Conservation (phyloP, 2,329 filamentous ascomycete genomes). For the Ceratocystis ficicola region DNA sequence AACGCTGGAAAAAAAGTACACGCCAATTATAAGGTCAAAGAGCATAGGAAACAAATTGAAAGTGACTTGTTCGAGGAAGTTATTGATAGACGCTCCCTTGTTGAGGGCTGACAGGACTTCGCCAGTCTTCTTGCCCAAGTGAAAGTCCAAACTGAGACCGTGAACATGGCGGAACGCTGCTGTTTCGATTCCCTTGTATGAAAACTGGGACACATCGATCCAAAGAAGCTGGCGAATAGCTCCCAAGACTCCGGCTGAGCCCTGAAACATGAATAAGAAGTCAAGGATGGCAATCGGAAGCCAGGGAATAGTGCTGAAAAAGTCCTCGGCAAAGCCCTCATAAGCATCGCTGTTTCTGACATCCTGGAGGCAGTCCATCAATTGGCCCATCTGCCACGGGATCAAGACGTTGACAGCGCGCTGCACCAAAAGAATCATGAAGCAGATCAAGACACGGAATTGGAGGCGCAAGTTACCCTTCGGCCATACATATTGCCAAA, state of each 20-base stretch:
- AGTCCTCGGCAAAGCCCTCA: constrained; percentile 26
- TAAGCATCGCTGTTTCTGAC: constrained; percentile 37
- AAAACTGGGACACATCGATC: constrained; percentile 96
- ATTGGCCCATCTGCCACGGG: constrained; percentile 64
- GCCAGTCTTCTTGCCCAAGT: constrained; percentile 89
- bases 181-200: constrained; percentile 84
- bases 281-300: constrained; percentile 35
- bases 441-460: constrained; percentile 68
- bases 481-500: constrained; percentile 96
- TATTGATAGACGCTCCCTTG: constrained; percentile 92
- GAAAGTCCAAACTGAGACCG: constrained; percentile 86
- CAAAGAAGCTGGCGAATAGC: constrained; percentile 73
- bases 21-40: constrained; percentile 73
- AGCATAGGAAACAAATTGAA: constrained; percentile 95
- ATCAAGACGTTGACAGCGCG: constrained; percentile 78
- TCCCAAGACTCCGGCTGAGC: constrained; percentile 74
- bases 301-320: constrained; percentile 50
- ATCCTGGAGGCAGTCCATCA: constrained; percentile 59
- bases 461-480: constrained; percentile 63
- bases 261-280: constrained; percentile 51
- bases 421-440: constrained; percentile 66
- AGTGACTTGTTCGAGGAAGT: constrained; percentile 89
- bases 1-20: constrained; percentile 62
- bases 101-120: constrained; percentile 91
- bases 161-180: constrained; percentile 97